Conservation (phyloP, 2,329 filamentous ascomycete genomes). For the Epichloe sp. region DNA sequence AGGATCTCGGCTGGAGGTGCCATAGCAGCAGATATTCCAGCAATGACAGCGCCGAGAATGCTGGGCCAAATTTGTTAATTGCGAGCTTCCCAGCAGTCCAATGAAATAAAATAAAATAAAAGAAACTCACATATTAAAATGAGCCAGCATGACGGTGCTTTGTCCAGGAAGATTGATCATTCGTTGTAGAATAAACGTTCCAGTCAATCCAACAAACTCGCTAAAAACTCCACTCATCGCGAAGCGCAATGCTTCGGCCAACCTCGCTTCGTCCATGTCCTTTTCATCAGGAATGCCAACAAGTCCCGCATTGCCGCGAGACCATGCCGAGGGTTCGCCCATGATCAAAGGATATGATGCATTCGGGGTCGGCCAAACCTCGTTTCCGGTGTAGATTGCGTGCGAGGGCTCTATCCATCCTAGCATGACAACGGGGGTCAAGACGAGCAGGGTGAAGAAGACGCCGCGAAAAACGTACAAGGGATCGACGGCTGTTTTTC, state of each 20-base stretch:
- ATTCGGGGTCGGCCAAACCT: not conserved
- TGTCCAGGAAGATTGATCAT: not conserved
- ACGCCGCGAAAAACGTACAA: slow-evolving; percentile 14
- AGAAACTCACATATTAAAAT: slow-evolving; percentile 14
- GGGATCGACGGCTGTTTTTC: slow-evolving; percentile 3
- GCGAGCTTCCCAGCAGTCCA: not conserved
- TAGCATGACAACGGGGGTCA: slow-evolving; percentile 7
- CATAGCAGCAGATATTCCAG: slow-evolving; percentile 9
- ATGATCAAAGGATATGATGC: not conserved
- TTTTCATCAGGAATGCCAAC: not conserved
- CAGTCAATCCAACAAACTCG: not conserved
- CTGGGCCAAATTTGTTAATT: slow-evolving; percentile 10
- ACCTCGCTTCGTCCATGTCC: not conserved
- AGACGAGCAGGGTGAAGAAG: slow-evolving; percentile 12
- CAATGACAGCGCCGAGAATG: slow-evolving; percentile 10
- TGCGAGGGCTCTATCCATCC: slow-evolving; percentile 6
- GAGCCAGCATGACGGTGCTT: slow-evolving; percentile 7
- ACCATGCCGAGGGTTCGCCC: not conserved
- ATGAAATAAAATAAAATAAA: too few species aligned
- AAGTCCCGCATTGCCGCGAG: not conserved
- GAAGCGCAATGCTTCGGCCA: not conserved
- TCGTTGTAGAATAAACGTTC: not conserved
- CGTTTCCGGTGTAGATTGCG: not conserved
- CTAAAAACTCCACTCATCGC: too few species aligned
- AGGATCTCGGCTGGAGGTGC: not conserved